Conservation (phyloP, 768 basidiomycete genomes). For the Pulveroboletus sp. region DNA sequence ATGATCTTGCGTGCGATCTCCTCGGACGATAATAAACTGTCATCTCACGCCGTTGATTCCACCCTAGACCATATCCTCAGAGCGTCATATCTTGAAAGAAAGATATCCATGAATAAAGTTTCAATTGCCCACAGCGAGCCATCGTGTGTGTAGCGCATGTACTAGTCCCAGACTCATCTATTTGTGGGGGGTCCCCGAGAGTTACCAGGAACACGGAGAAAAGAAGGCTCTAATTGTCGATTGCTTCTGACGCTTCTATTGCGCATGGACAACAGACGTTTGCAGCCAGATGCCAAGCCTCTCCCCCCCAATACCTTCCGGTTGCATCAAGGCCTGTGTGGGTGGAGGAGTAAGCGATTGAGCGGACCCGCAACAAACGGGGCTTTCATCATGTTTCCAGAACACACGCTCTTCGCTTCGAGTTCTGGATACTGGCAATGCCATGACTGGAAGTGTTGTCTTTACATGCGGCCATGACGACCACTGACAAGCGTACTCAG, state of each 20-base stretch:
- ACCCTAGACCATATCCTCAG: not conserved
- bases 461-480: not conserved
- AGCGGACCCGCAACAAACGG: not conserved
- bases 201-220: not conserved
- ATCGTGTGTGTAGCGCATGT: conserved; percentile 11
- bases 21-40: conserved; percentile 15
- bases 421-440: not conserved
- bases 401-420: not conserved
- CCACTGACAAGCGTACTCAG: not conserved
- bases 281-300: conserved; percentile 7
- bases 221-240: not conserved
- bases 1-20: conserved; percentile 13
- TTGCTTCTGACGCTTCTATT: not conserved
- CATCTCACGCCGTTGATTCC: conserved; percentile 4
- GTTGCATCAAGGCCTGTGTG: conserved; percentile 7
- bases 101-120: conserved; percentile 19
- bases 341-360: not conserved
- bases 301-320: not conserved
- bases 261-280: conserved; percentile 1
- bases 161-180: not conserved
- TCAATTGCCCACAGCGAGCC: conserved; percentile 1
- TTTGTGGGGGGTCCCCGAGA: not conserved
- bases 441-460: not conserved
- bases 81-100: conserved; percentile 7
- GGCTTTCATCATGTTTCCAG: not conserved